Percentiles rank a stretch among this genome's conserved stretches.
Evolutionary conservation across 2,329 filamentous ascomycete species (phyloP).

Genomic region (Coniella lustricola): DNA sequence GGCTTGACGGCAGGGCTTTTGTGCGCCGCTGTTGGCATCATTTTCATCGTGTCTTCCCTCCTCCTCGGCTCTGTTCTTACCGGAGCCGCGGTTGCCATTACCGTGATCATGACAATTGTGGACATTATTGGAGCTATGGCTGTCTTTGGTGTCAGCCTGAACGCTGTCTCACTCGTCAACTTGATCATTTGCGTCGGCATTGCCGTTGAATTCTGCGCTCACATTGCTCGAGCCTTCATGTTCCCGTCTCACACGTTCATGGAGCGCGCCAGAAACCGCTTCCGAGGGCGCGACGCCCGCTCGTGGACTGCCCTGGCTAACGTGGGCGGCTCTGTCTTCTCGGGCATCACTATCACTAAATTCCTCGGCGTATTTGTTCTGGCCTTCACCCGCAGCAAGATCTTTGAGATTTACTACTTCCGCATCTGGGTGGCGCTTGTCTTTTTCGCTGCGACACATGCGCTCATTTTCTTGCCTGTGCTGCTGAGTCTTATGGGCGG

Average conservation of each 20-base stretch:
- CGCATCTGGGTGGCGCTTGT: constrained; percentile 91
- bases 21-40: constrained; percentile 75
- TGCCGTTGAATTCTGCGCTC: constrained; percentile 93
- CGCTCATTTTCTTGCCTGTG: constrained; percentile 85
- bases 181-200: constrained; percentile 96
- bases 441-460: constrained; percentile 79
- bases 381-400: constrained; percentile 93
- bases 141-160: constrained; percentile 77
- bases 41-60: constrained; percentile 70
- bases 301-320: constrained; percentile 93
- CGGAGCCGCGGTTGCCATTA: constrained; percentile 72
- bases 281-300: constrained; percentile 75
- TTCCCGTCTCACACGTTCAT: constrained; percentile 80
- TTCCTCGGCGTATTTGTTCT: constrained; percentile 85
- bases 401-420: constrained; percentile 99
- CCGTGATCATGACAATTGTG: constrained; percentile 86
- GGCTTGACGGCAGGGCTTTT: constrained; percentile 72
- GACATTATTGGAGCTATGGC: constrained; percentile 97
- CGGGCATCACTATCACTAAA: constrained; percentile 93
- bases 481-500: constrained; percentile 81
- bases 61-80: constrained; percentile 81
- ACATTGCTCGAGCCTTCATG: constrained; percentile 92
- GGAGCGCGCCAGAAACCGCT: constrained; percentile 69
- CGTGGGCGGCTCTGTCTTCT: constrained; percentile 90
- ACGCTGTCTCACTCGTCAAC: constrained; percentile 92